Evolutionary conservation across 2,329 filamentous ascomycete genomes (phyloP).

Genomic region (Fusarium hainanense): DNA sequence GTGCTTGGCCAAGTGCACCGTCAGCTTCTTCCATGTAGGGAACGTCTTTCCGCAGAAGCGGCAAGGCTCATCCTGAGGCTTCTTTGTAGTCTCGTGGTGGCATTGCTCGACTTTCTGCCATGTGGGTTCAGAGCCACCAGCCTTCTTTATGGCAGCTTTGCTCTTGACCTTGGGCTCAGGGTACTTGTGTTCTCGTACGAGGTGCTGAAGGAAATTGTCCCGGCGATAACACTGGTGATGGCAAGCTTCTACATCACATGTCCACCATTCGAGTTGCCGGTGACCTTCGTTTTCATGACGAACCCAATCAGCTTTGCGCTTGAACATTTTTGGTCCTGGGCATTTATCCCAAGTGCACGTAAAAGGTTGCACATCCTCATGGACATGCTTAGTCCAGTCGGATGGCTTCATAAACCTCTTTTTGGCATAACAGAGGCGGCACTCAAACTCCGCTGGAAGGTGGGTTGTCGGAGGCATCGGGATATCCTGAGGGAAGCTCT

Average conservation of each 20-base stretch:
- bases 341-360: slow-evolving; percentile 91
- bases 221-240: slow-evolving; percentile 85
- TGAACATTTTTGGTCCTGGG: slow-evolving; percentile 89
- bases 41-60: slow-evolving; percentile 87
- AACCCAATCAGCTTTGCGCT: slow-evolving; percentile 95
- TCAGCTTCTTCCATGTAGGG: slow-evolving; percentile 90
- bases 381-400: slow-evolving; percentile 96
- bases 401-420: slow-evolving; percentile 92
- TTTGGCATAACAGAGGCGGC: slow-evolving; percentile 83
- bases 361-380: slow-evolving; percentile 93
- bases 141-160: slow-evolving; percentile 73
- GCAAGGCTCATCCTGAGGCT: slow-evolving; percentile 81
- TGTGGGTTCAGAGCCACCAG: slow-evolving; percentile 69
- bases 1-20: slow-evolving; percentile 91
- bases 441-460: slow-evolving; percentile 90
- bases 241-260: slow-evolving; percentile 83
- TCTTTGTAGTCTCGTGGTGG: slow-evolving; percentile 73
- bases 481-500: slow-evolving; percentile 83
- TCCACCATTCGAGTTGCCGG: slow-evolving; percentile 91
- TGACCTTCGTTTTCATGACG: slow-evolving; percentile 93
- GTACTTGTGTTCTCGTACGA: slow-evolving; percentile 91
- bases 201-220: slow-evolving; percentile 92
- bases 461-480: slow-evolving; percentile 81
- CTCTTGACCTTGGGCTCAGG: slow-evolving; percentile 83
- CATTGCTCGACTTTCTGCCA: slow-evolving; percentile 84